Percentiles rank a stretch among this genome's conserved stretches.
phyloP scores from a whole-genome alignment of 2,329 filamentous ascomycete genomes.

The Talaromyces islandicus region DNA sequence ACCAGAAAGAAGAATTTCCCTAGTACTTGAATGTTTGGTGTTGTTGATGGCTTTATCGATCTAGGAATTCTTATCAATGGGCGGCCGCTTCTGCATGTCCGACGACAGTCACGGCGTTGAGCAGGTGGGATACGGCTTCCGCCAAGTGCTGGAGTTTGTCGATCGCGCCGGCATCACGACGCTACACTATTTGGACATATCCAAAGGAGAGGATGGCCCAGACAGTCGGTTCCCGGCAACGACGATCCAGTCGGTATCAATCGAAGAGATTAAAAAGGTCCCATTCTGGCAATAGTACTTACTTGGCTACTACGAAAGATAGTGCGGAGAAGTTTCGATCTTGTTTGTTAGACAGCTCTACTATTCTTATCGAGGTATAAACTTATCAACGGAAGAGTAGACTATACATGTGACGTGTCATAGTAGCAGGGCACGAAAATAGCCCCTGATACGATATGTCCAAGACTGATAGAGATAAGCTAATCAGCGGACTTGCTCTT shows the following conservation, averaged over 20 bases:
- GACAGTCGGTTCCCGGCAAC: constrained; percentile 34
- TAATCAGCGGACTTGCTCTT: neutral
- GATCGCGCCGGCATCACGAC: constrained; percentile 40
- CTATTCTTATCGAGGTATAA: neutral
- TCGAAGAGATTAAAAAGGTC: constrained; percentile 27
- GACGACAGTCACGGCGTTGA: constrained; percentile 90
- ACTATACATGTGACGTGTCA: neutral
- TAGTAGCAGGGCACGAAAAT: neutral
- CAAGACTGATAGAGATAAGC: neutral
- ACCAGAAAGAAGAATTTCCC: neutral
- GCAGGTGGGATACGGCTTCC: constrained; percentile 84
- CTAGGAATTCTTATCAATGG: constrained; percentile 64
- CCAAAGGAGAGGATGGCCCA: constrained; percentile 13
- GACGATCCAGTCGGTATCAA: constrained; percentile 21
- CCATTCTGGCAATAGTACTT: neutral
- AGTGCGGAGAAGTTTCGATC: neutral
- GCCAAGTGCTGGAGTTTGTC: constrained; percentile 63
- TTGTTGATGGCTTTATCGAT: neutral
- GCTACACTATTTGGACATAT: constrained; percentile 28
- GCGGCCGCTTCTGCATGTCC: constrained; percentile 80
- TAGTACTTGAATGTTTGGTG: no score
- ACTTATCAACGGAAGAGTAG: neutral
- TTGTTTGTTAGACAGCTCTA: neutral
- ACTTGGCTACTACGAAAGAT: neutral
- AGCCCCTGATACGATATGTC: neutral